phyloP scores from a whole-genome alignment of 257 asterid species.

The Penstemon newberryi region DNA sequence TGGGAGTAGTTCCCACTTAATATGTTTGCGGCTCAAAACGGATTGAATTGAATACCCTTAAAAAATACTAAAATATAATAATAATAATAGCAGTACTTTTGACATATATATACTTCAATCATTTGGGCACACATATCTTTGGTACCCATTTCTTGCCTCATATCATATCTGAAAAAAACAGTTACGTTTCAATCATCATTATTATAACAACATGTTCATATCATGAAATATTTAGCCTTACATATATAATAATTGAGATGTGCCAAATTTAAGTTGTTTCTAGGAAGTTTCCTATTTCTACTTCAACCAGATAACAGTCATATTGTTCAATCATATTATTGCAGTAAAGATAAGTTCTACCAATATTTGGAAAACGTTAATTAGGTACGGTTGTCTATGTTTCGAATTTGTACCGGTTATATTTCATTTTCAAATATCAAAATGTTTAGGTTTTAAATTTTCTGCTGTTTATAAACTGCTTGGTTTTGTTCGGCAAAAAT shows the following conservation, averaged over 20 bases:
- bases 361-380: not conserved
- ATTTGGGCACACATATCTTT: too few species aligned
- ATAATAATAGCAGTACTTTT: too few species aligned
- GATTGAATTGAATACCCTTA: not conserved
- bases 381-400: not conserved
- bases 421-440: not conserved
- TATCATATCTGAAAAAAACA: not conserved
- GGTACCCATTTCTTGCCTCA: not conserved
- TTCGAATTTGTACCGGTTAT: not conserved
- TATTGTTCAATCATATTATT: too few species aligned
- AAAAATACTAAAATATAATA: not conserved
- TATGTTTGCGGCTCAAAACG: not conserved
- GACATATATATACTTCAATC: too few species aligned
- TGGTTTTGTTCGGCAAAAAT: too few species aligned
- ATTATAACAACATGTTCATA: not conserved
- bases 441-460: not conserved
- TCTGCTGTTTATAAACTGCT: not conserved
- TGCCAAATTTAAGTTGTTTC: conserved; percentile 22
- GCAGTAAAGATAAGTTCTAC: not conserved
- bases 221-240: not conserved
- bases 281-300: conserved; percentile 21
- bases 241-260: not conserved
- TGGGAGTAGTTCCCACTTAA: too few species aligned
- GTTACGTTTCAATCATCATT: not conserved
- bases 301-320: not conserved